Evolutionary conservation across 768 basidiomycete species (phyloP).

Genomic region (Tephrocybe sp.): DNA sequence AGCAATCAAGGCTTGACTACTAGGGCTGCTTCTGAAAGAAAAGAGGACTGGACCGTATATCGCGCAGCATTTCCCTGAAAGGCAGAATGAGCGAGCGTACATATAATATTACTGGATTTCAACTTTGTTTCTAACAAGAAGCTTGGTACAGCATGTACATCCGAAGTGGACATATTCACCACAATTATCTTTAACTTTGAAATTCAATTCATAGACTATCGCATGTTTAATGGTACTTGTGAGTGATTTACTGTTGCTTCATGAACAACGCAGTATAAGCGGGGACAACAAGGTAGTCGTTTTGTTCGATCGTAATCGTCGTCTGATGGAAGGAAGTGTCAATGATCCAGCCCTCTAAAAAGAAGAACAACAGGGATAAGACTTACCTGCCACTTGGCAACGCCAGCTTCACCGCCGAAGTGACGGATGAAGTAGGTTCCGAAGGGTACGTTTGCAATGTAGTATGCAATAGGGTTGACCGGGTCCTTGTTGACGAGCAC

Average conservation of each 20-base stretch:
- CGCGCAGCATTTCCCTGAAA: too few species aligned
- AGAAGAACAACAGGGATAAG: background rate
- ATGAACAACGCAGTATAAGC: constrained; percentile 29
- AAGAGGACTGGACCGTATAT: too few species aligned
- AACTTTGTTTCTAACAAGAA: too few species aligned
- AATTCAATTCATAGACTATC: background rate
- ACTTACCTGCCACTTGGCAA: constrained; percentile 54
- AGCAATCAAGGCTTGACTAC: too few species aligned
- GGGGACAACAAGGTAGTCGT: constrained; percentile 31
- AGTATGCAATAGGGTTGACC: constrained; percentile 33
- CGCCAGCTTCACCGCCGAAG: constrained; percentile 50
- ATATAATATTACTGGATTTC: too few species aligned
- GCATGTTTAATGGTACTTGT: background rate
- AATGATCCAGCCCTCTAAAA: background rate
- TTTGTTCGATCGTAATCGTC: constrained; percentile 27
- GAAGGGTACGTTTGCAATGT: constrained; percentile 41
- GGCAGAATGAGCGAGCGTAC: too few species aligned
- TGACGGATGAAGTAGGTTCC: constrained; percentile 53
- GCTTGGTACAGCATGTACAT: too few species aligned
- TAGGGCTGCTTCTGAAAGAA: too few species aligned
- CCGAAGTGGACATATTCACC: too few species aligned
- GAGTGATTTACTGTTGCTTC: constrained; percentile 18
- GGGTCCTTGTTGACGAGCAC: constrained; percentile 55
- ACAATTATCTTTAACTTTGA: too few species aligned
- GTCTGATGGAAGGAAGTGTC: constrained; percentile 18